Percentiles rank a stretch among this genome's conserved stretches.
phyloP scores from a whole-genome alignment of 768 basidiomycete genomes.

The Tulasnella sp. region DNA sequence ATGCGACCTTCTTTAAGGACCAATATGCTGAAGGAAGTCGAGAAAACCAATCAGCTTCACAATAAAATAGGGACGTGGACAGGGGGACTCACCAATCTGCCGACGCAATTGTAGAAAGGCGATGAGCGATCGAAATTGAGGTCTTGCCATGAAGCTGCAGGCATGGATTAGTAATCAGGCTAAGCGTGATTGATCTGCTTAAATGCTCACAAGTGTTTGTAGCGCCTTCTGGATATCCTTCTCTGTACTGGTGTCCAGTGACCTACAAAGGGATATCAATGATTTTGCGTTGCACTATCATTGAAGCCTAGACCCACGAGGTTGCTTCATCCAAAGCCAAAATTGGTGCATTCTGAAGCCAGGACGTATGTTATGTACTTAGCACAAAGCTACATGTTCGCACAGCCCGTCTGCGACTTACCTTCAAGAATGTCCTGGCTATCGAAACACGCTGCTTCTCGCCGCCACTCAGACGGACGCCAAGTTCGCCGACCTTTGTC shows the following conservation, averaged over 20 bases:
- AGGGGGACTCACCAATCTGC: slow-evolving; percentile 40
- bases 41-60: neutral
- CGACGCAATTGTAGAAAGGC: slow-evolving; percentile 53
- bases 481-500: slow-evolving; percentile 78
- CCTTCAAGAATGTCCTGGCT: slow-evolving; percentile 76
- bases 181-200: neutral
- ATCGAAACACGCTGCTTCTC: slow-evolving; percentile 88
- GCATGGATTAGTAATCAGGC: neutral
- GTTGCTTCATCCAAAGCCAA: slow-evolving; percentile 71
- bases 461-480: slow-evolving; percentile 76
- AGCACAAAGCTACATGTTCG: too few species aligned
- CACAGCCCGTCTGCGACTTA: slow-evolving; percentile 23
- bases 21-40: slow-evolving; percentile 48
- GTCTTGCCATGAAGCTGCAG: slow-evolving; percentile 45
- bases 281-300: neutral
- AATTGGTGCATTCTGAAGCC: slow-evolving; percentile 52
- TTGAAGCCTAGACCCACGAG: slow-evolving; percentile 33
- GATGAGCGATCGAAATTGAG: slow-evolving; percentile 70
- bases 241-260: slow-evolving; percentile 83
- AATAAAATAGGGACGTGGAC: neutral
- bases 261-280: slow-evolving; percentile 33
- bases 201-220: slow-evolving; percentile 49
- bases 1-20: slow-evolving; percentile 87
- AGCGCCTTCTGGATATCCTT: slow-evolving; percentile 81
- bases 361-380: too few species aligned